phyloP scores from a whole-genome alignment of 495 filamentous ascomycete species.

The Hyaloscypha finlandica region DNA sequence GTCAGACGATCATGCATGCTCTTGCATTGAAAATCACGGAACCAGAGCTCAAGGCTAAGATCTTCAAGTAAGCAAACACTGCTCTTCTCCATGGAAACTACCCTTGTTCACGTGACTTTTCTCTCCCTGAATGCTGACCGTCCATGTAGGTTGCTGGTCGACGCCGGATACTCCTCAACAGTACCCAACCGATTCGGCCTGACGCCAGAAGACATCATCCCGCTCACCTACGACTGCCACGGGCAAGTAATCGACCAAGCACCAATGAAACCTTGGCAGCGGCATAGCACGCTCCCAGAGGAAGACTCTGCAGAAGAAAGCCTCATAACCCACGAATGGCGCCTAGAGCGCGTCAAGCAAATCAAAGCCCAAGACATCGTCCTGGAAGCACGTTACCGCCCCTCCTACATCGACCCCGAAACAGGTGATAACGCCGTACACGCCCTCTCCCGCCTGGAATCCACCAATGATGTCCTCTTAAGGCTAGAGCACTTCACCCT shows the following conservation, averaged over 20 bases:
- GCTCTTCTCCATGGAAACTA: not conserved
- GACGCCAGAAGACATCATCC: conserved; percentile 17
- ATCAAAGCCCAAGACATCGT: conserved; percentile 7
- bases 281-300: not conserved
- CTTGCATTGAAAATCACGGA: conserved; percentile 18
- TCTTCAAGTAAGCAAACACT: conserved; percentile 17
- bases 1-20: conserved; percentile 22
- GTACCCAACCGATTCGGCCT: conserved; percentile 18
- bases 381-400: not conserved
- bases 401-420: conserved; percentile 18
- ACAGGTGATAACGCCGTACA: conserved; percentile 29
- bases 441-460: conserved; percentile 23
- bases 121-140: not conserved
- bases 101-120: not conserved
- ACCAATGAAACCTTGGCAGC: not conserved
- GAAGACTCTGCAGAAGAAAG: too few relatives aligned
- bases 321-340: not conserved
- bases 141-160: conserved; percentile 9
- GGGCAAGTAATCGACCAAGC: conserved; percentile 19
- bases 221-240: conserved; percentile 18
- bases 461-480: conserved; percentile 4
- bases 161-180: conserved; percentile 16
- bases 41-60: conserved; percentile 15
- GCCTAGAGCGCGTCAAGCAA: not conserved
- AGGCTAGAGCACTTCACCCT: conserved; percentile 13